Conservation (phyloP, 306 rosid genomes). For the Cicer chorassanicum region DNA sequence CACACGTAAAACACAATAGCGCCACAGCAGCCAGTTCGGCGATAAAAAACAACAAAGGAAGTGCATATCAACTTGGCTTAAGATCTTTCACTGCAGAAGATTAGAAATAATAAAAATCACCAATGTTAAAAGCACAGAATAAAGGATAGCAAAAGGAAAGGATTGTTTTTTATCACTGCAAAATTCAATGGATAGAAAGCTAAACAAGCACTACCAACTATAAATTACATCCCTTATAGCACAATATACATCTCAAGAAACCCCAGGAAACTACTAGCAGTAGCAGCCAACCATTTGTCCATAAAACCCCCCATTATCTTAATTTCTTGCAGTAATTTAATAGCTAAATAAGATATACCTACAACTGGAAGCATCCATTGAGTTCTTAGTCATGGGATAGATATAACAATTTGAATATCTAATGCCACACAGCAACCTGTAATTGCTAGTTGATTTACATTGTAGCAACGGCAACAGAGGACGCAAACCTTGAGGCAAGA, state of each 20-base stretch:
- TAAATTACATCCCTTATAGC: slow-evolving; percentile 47
- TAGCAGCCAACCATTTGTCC: slow-evolving; percentile 35
- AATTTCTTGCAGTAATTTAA: slow-evolving; percentile 18
- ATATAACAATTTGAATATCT: slow-evolving; percentile 16
- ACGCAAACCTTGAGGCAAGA: slow-evolving; percentile 52
- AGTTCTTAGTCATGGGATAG: slow-evolving; percentile 32
- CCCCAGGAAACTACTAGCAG: slow-evolving; percentile 35
- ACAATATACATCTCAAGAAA: slow-evolving; percentile 47
- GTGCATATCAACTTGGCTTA: slow-evolving; percentile 4
- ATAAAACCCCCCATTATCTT: slow-evolving; percentile 4
- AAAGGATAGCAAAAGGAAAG: background rate
- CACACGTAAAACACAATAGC: background rate
- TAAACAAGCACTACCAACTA: slow-evolving; percentile 37
- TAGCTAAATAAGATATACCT: slow-evolving; percentile 3
- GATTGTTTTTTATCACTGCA: slow-evolving; percentile 36
- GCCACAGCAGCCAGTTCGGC: background rate
- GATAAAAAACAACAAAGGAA: slow-evolving; percentile 17
- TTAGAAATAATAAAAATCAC: slow-evolving; percentile 15
- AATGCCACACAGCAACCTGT: slow-evolving; percentile 35
- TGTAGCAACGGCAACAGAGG: slow-evolving; percentile 47
- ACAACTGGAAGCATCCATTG: slow-evolving; percentile 28
- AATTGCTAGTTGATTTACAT: slow-evolving; percentile 43
- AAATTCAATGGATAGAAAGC: slow-evolving; percentile 30
- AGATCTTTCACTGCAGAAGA: slow-evolving; percentile 7
- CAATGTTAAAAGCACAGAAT: background rate